Evolutionary conservation across 352 stramenopile genomes (phyloP).

Genomic region (Phytophthora pinifolia): DNA sequence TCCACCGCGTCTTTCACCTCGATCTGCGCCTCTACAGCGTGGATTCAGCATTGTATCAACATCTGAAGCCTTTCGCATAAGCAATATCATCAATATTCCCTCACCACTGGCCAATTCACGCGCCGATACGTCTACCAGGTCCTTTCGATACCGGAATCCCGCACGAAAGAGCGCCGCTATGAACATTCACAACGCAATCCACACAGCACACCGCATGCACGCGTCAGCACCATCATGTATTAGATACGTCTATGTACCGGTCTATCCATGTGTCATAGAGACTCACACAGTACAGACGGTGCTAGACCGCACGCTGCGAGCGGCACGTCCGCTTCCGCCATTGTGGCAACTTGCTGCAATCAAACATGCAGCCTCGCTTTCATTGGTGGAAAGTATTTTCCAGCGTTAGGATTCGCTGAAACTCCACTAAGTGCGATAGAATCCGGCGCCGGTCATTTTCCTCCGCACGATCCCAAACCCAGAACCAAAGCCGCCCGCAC

Average conservation of each 20-base stretch:
- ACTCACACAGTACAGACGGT: conserved; percentile 62
- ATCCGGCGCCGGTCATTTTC: conserved; percentile 44
- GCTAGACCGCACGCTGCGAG: conserved; percentile 58
- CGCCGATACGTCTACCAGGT: conserved; percentile 48
- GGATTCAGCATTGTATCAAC: neutral
- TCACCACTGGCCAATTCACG: conserved; percentile 63
- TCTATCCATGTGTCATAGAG: too few relatives aligned
- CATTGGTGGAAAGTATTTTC: conserved; percentile 4
- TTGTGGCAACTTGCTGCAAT: conserved; percentile 22
- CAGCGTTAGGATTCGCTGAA: conserved; percentile 15
- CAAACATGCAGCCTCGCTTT: neutral
- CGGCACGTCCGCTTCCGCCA: conserved; percentile 30
- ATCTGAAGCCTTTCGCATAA: neutral
- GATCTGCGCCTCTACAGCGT: conserved; percentile 42
- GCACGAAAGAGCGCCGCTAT: conserved; percentile 60
- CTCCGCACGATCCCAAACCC: conserved; percentile 31
- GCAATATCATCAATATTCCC: neutral
- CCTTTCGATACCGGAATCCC: conserved; percentile 59
- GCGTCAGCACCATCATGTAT: conserved; percentile 1
- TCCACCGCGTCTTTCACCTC: conserved; percentile 36
- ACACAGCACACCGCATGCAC: neutral
- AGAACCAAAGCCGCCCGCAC: conserved; percentile 20
- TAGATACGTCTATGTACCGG: too few relatives aligned
- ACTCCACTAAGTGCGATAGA: conserved; percentile 23
- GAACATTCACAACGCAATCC: neutral